These are phyloP conservation scores for Actinidia chinensis DNA, from an alignment of 179 eudicot genomes.

Conservation along the genomic window DNA sequence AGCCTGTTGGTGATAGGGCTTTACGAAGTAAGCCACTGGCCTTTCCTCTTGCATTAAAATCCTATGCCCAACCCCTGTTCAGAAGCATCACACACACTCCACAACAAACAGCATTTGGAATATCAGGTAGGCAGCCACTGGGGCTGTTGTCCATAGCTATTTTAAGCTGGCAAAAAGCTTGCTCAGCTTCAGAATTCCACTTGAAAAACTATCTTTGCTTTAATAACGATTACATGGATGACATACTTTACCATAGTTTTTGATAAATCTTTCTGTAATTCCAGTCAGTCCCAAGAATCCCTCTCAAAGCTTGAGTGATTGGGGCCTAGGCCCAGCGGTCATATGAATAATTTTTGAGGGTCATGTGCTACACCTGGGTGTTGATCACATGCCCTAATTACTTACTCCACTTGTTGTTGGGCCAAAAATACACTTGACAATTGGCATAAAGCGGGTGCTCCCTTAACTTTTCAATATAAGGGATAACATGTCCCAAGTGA, in stretches of 20 bases:
- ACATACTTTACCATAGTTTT: not conserved
- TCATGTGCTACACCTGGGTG: not conserved
- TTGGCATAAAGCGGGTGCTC: too few species aligned
- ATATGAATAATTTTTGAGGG: too few species aligned
- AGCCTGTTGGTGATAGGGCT: not conserved
- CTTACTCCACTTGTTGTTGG: not conserved
- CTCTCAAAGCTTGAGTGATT: not conserved
- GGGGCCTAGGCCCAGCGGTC: not conserved
- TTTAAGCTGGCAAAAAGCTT: not conserved
- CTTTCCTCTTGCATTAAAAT: not conserved
- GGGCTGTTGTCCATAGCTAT: not conserved
- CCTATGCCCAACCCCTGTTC: not conserved
- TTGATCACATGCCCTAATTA: not conserved
- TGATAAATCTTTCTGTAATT: not conserved
- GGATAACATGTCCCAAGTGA: too few species aligned
- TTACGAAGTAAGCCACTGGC: conserved; percentile 6
- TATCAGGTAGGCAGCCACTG: not conserved
- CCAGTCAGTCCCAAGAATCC: not conserved
- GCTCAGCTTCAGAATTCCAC: not conserved
- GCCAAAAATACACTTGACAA: too few species aligned
- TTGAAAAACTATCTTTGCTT: not conserved
- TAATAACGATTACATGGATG: not conserved
- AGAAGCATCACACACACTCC: not conserved
- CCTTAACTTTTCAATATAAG: too few species aligned
- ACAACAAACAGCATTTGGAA: too few species aligned